Base-by-base conservation (phyloP, 805 yeast species). In the Tetrapisispora taiwanensis region DNA sequence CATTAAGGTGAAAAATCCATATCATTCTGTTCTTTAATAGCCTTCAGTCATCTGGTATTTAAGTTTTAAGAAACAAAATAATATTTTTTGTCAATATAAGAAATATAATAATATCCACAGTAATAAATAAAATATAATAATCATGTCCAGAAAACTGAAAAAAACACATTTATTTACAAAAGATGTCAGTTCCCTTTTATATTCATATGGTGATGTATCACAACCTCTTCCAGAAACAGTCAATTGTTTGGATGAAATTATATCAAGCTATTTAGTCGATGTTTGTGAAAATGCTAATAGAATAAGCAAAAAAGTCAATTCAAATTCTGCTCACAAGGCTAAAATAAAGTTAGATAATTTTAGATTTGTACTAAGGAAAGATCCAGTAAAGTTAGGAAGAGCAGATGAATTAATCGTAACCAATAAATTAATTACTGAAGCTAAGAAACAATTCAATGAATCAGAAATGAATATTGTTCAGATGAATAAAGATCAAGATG, bases 261-360 rank as follows among this genome's bases (percentile, higher is more conserved):
- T 83, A 9, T 74, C 80, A 10, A 76, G 75, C 34, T 84, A 81
- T 58, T 60, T 83, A 34, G 71, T 75, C 3, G 82, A 78, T 53
- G 69, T 81, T 10, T 69, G 86, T 65, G 65, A 76, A 50, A 73
- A 74, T 50, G 77, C 81, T 14, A 56, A 70, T 48, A 55, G 71
- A 20, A 67, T 71, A 50, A 70, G 85, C 30, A 64, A 71, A 34
- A 37, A 28, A 27, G 12, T 18, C 9, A 15, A 17, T 28, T 12
- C 24, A 20, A 70, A 75, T 3, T 19, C 37, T 6, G 72, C 79
- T 0, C 66, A 67, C 12, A 66, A 87, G 32, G 75, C 70, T 48
- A 83, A 81, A 60, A 71, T 83, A 50, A 78, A 77, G 50, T 77
- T 82, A 15, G 88, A 81, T 36, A 89, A 83, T 55, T 76, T 83